Conservation (phyloP, 306 rosid species). For the Dryas octopetala region DNA sequence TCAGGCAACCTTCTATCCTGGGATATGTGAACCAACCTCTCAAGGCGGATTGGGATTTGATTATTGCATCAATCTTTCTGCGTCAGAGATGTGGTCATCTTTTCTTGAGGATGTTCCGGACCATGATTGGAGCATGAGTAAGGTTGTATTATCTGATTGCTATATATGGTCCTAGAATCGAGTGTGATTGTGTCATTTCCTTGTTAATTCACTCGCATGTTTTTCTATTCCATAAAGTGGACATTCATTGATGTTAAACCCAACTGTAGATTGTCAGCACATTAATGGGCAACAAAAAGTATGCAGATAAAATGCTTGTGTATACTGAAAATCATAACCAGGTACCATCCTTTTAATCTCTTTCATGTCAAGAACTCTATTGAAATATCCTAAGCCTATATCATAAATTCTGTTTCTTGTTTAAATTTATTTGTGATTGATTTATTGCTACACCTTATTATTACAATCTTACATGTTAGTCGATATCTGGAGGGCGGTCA, state of each 20-base stretch:
- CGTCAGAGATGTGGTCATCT: slow-evolving; percentile 83
- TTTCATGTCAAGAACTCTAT: slow-evolving; percentile 8
- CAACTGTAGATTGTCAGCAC: slow-evolving; percentile 68
- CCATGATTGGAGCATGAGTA: slow-evolving; percentile 88
- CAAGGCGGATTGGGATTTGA: slow-evolving; percentile 99
- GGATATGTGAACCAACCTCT: slow-evolving; percentile 84
- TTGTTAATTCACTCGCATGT: slow-evolving; percentile 12
- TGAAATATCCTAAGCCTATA: background rate
- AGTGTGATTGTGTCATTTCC: slow-evolving; percentile 15
- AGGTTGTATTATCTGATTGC: slow-evolving; percentile 49
- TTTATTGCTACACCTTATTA: background rate
- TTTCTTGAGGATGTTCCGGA: slow-evolving; percentile 76
- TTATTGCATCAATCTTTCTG: slow-evolving; percentile 83
- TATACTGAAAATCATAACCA: slow-evolving; percentile 94
- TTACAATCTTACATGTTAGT: slow-evolving; percentile 47
- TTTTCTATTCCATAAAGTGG: slow-evolving; percentile 20
- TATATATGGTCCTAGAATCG: slow-evolving; percentile 15
- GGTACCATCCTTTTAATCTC: slow-evolving; percentile 39
- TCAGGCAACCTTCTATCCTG: slow-evolving; percentile 92
- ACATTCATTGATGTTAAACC: slow-evolving; percentile 15
- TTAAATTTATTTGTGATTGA: background rate
- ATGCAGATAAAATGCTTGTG: slow-evolving; percentile 69
- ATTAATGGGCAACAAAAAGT: slow-evolving; percentile 57
- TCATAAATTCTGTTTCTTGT: background rate
- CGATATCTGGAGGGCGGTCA: slow-evolving; percentile 86